A percentile compares a stretch with the other conserved stretches of the same genome.
These are phyloP conservation scores for Hansfordia pulvinata DNA, from an alignment of 2,329 filamentous ascomycete species.

Conservation along the genomic window DNA sequence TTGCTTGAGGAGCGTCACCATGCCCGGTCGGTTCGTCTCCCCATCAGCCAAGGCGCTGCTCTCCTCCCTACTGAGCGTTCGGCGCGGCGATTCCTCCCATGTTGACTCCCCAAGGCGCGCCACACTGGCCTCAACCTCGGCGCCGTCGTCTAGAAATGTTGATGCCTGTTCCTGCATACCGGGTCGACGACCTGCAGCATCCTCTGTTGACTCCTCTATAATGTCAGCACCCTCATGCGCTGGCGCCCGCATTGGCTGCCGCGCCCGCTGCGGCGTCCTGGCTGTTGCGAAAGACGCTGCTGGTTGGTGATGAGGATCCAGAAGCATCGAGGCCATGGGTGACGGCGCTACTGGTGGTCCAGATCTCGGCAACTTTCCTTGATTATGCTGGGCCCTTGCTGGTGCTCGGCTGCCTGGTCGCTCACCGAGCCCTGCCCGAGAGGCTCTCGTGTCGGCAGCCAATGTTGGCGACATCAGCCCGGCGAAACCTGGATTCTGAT, in stretches of 20 bases:
- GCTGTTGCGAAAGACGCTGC: constrained; percentile 28
- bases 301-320: constrained; percentile 67
- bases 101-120: constrained; percentile 42
- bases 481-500: constrained; percentile 64
- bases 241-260: constrained; percentile 24
- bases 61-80: constrained; percentile 35
- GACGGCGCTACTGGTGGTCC: constrained; percentile 36
- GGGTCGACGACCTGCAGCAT: constrained; percentile 22
- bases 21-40: constrained; percentile 28
- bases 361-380: too few relatives aligned
- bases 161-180: background rate
- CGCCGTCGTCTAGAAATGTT: constrained; percentile 40
- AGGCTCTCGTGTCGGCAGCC: constrained; percentile 40
- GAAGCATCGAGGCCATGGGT: constrained; percentile 58
- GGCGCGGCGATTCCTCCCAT: constrained; percentile 43
- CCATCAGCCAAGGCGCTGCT: constrained; percentile 28
- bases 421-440: constrained; percentile 32
- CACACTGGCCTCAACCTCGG: constrained; percentile 38
- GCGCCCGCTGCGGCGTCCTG: constrained; percentile 31
- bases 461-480: constrained; percentile 51
- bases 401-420: constrained; percentile 26
- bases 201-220: constrained; percentile 41
- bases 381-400: too few relatives aligned
- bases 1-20: constrained; percentile 44
- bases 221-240: constrained; percentile 35